These are phyloP conservation scores for Arxiozyma slooffiae DNA, from an alignment of 1,139 yeast genomes.

Conservation along the genomic window DNA sequence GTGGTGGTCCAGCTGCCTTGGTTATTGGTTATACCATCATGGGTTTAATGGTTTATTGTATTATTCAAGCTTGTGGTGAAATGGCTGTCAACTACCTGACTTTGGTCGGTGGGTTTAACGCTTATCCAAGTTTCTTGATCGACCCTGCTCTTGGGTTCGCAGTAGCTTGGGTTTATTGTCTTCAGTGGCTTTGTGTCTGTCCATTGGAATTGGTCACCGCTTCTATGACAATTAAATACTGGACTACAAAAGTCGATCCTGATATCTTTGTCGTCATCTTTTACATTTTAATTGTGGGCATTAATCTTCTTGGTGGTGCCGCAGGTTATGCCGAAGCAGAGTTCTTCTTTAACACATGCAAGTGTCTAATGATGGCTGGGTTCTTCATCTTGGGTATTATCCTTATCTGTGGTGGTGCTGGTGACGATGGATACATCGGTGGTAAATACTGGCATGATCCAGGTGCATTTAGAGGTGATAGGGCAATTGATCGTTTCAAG, in stretches of 20 bases:
- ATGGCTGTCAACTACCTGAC: conserved; percentile 63
- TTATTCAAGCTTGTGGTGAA: conserved; percentile 77
- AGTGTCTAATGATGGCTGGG: conserved; percentile 53
- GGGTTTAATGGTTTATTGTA: conserved; percentile 57
- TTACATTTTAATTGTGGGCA: conserved; percentile 45
- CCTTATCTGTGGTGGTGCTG: conserved; percentile 61
- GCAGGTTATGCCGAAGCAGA: conserved; percentile 71
- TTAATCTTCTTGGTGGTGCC: conserved; percentile 65
- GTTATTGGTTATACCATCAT: conserved; percentile 56
- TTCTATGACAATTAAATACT: conserved; percentile 55
- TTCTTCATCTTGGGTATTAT: conserved; percentile 55
- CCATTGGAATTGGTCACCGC: conserved; percentile 76
- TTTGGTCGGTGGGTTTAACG: conserved; percentile 65
- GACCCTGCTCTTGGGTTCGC: conserved; percentile 74
- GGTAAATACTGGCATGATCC: conserved; percentile 52
- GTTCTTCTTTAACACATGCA: conserved; percentile 48
- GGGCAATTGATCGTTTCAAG: conserved; percentile 40
- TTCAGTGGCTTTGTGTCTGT: conserved; percentile 69
- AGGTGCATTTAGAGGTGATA: conserved; percentile 41
- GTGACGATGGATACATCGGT: conserved; percentile 53
- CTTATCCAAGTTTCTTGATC: conserved; percentile 52
- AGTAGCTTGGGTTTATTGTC: conserved; percentile 69
- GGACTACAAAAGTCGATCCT: conserved; percentile 52
- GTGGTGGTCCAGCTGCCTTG: conserved; percentile 74
- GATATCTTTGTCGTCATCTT: conserved; percentile 64